Evolutionary conservation across 1,284 basidiomycete species (phyloP), one percentile per base, ranked within the genome.

Genomic region (Waitea zeae): DNA sequence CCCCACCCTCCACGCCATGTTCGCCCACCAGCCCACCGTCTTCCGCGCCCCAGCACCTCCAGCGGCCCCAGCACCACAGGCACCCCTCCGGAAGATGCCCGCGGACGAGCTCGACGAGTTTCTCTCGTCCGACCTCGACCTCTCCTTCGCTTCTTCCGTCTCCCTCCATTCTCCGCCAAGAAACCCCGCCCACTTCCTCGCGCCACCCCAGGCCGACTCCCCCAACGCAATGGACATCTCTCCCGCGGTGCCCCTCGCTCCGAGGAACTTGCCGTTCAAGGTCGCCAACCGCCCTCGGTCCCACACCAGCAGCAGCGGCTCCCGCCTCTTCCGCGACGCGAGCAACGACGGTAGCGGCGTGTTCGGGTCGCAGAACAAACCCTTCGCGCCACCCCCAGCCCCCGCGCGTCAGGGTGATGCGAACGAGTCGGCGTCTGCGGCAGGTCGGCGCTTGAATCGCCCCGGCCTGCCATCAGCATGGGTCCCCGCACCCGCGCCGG

Each of bases 191-290:
- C n/a, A n/a, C n/a, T n/a, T n/a, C n/a, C n/a, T n/a, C n/a, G n/a
- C n/a, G n/a, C n/a, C n/a, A n/a, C n/a, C n/a, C n/a, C 76, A 80
- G 24, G 59, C 51, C 39, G 61, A 58, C 37, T 60, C 54, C 40
- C 56, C 60, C 28, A 61, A 70, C 41, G 65, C 75, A 3, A 84
- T 84, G 80, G 80, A 84, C 46, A 76, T 83, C 30, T 83, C 81
- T 3, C 81, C 81, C 11, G 65, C 63, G 12, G 76, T 56, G 12
- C 66, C 31, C 37, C 20, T 41, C 34, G 13, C 18, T 17, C 27
- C 29, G 15, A 27, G 24, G 4, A 35, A 11, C 48, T 45, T 22
- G 42, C 39, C 33, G 52, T 47, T 33, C 48, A 26, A 26, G 24
- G n/a, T 26, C 9, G 24, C 24, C 24, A n/a, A n/a, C 24, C 65